A percentile compares a stretch with the other conserved stretches of the same genome.
Conservation (phyloP, 2,329 filamentous ascomycete species). For the Aspergillus unguis region DNA sequence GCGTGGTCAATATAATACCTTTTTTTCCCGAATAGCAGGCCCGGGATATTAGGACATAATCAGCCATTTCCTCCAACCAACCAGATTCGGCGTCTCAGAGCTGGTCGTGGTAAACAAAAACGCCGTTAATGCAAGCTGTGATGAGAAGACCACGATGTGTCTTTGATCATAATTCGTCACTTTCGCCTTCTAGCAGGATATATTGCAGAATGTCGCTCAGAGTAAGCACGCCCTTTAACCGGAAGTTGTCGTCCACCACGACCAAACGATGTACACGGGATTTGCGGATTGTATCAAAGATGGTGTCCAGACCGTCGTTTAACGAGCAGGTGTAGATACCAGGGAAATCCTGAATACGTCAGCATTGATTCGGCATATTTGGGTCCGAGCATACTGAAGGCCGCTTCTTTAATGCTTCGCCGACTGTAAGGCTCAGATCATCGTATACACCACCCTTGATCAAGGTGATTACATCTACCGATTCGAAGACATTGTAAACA, state of each 20-base stretch:
- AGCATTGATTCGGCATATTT: constrained; percentile 38
- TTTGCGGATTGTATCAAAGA: constrained; percentile 95
- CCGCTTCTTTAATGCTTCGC: constrained; percentile 82
- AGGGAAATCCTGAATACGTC: constrained; percentile 66
- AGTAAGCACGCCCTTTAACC: constrained; percentile 83
- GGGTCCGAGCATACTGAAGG: constrained; percentile 57
- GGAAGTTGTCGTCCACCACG: constrained; percentile 84
- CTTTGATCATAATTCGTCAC: constrained; percentile 47
- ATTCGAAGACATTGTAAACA: constrained; percentile 94
- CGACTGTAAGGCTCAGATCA: constrained; percentile 79
- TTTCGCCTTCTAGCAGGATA: constrained; percentile 76
- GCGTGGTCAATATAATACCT: constrained; percentile 27
- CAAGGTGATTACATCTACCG: constrained; percentile 92
- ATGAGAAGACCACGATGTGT: constrained; percentile 10
- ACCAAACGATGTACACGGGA: constrained; percentile 90
- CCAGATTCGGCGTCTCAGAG: background rate
- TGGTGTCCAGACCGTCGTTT: constrained; percentile 87
- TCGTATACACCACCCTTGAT: constrained; percentile 94
- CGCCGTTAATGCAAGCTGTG: constrained; percentile 36
- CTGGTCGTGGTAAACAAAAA: constrained; percentile 20
- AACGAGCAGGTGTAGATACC: constrained; percentile 95
- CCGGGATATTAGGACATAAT: constrained; percentile 10
- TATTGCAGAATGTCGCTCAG: constrained; percentile 96
- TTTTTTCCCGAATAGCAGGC: constrained; percentile 26
- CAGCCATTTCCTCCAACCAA: constrained; percentile 9